Base-by-base conservation (phyloP, 1,139 yeast species). In the Saccharomycopsis hybrid region DNA sequence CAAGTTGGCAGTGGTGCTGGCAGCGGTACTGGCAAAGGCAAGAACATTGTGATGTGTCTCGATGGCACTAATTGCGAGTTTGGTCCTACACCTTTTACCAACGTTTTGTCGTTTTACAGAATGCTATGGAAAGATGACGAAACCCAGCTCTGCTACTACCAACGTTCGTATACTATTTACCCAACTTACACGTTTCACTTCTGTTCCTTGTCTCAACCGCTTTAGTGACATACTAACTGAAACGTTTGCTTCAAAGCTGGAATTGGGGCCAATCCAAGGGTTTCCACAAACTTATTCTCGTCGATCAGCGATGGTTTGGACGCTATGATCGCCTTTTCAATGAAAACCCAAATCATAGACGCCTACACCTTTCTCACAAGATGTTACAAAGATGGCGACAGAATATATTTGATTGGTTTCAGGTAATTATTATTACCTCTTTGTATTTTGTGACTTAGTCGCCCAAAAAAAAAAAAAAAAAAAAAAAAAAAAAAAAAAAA, bases 1-100 rank as follows among this genome's bases (percentile, higher is more conserved):
- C n/a, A n/a, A n/a, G n/a, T n/a, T n/a, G n/a, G n/a, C n/a, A n/a
- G n/a, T n/a, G n/a, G n/a, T n/a, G n/a, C n/a, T n/a, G n/a, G n/a
- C n/a, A n/a, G n/a, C n/a, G n/a, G n/a, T n/a, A n/a, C n/a, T n/a
- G n/a, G n/a, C n/a, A n/a, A n/a, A n/a, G n/a, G n/a, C n/a, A 72
- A 70, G 57, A 73, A 72, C 55, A 64, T 76, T 36, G 65, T 81
- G 1, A 61, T 80, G 25, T 81, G 85, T 59, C 73, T 81, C 53
- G 86, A 81, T 64, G 86, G 86, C 1, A 81, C 86, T 0, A 74
- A 71, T 33, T 76, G 73, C 58, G 75, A 74, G 56, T 80, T 80
- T 63, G 84, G 83, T 1, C 71, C 76, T 0, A 64, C 65, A 36
- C 80, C 82, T 0, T 76, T 71, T 54, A 72, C 84, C 2, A 81